Evolutionary conservation across 2,329 filamentous ascomycete genomes (phyloP).

Genomic region (Tolypocladium tundrense): DNA sequence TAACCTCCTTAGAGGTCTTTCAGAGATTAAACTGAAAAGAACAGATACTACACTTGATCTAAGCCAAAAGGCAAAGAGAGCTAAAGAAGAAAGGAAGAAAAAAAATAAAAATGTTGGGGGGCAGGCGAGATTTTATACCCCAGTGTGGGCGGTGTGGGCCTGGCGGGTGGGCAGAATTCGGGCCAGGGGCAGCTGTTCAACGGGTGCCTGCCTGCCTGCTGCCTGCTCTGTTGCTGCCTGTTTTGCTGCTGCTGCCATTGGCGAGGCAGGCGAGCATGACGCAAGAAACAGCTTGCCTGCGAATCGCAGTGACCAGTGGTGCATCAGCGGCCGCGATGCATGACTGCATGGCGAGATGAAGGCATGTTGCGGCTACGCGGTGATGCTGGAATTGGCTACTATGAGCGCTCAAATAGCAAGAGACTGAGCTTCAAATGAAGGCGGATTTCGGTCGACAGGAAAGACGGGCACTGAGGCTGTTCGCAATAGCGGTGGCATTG

Average conservation of each 20-base stretch:
- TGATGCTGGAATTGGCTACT: too few species aligned
- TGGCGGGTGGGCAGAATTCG: slow-evolving; percentile 3
- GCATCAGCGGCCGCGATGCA: too few species aligned
- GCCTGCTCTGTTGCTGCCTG: neutral
- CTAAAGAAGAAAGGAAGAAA: slow-evolving; percentile 25
- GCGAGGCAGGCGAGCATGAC: neutral
- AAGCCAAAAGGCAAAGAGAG: slow-evolving; percentile 53
- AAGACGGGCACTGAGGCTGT: too few species aligned
- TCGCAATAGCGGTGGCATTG: too few species aligned
- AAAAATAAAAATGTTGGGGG: slow-evolving; percentile 7
- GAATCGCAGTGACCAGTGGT: neutral
- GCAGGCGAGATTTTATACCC: slow-evolving; percentile 15
- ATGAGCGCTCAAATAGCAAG: too few species aligned
- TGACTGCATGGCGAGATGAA: too few species aligned
- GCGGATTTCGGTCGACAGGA: too few species aligned
- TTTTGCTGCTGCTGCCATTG: neutral
- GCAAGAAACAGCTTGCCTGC: neutral
- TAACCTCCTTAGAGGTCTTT: slow-evolving; percentile 64
- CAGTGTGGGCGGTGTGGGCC: slow-evolving; percentile 3
- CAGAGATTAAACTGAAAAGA: slow-evolving; percentile 97
- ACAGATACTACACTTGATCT: slow-evolving; percentile 96
- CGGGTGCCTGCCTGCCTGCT: neutral
- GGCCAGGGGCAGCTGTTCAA: neutral
- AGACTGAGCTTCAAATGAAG: too few species aligned
- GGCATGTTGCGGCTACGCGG: too few species aligned